phyloP scores from a whole-genome alignment of 345 rosid species.

The Balakata baccata region DNA sequence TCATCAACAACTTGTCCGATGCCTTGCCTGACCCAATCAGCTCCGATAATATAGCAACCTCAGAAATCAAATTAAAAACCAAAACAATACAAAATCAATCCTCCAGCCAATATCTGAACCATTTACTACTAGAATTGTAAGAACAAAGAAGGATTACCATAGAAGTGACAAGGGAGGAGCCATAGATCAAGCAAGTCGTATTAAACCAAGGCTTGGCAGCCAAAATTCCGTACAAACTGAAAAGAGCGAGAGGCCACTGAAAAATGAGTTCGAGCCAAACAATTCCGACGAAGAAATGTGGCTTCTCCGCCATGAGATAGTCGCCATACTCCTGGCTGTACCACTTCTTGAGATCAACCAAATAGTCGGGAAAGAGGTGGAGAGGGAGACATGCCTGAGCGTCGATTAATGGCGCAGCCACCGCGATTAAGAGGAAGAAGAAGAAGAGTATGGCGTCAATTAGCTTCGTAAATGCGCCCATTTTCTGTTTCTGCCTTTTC shows the following conservation, averaged over 20 bases:
- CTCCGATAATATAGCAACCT: constrained; percentile 68
- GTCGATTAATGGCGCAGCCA: constrained; percentile 54
- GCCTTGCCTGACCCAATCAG: constrained; percentile 56
- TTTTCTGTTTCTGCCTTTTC: constrained; percentile 14
- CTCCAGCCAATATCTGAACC: background rate
- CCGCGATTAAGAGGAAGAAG: constrained; percentile 47
- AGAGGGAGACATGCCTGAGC: constrained; percentile 54
- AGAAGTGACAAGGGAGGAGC: constrained; percentile 53
- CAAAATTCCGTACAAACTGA: constrained; percentile 50
- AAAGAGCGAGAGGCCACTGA: constrained; percentile 69
- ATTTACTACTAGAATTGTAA: background rate
- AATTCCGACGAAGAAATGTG: constrained; percentile 65
- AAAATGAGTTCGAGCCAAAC: constrained; percentile 67
- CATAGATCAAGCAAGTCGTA: constrained; percentile 74
- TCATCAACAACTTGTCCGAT: constrained; percentile 47
- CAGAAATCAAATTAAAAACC: background rate
- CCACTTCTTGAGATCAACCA: constrained; percentile 42
- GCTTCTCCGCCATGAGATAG: constrained; percentile 61
- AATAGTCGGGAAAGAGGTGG: constrained; percentile 44
- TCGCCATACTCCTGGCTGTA: constrained; percentile 55
- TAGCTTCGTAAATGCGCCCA: constrained; percentile 58
- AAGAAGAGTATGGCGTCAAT: constrained; percentile 54
- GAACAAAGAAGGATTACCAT: constrained; percentile 44
- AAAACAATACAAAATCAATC: background rate
- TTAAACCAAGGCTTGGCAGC: constrained; percentile 59